A percentile compares a stretch with the other conserved stretches of the same genome.
These are phyloP conservation scores for Penicillium occitanis DNA, from an alignment of 2,329 filamentous ascomycete genomes.

Conservation along the genomic window DNA sequence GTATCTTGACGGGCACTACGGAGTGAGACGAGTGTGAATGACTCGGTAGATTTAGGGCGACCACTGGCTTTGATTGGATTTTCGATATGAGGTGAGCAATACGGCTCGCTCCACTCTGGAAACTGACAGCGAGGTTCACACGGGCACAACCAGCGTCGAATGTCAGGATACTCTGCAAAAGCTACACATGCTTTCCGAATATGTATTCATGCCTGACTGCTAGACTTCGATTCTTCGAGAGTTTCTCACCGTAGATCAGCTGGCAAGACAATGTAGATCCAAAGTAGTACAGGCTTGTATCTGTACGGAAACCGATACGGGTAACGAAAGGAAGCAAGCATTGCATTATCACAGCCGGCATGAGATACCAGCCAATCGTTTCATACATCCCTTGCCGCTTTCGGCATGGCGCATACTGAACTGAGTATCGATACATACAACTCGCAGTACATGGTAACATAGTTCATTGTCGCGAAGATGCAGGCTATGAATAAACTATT, in stretches of 20 bases:
- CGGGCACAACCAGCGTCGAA: not conserved
- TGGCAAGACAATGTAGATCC: not conserved
- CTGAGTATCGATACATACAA: not conserved
- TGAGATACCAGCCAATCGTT: constrained; percentile 20
- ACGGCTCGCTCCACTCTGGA: not conserved
- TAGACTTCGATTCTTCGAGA: not conserved
- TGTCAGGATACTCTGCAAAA: not conserved
- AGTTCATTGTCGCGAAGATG: not conserved
- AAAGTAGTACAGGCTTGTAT: not conserved
- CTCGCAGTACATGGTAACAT: not conserved
- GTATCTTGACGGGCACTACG: not conserved
- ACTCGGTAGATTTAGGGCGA: not conserved
- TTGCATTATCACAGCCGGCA: constrained; percentile 6
- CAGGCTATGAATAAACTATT: not conserved
- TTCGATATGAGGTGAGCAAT: not conserved
- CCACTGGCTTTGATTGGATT: not conserved
- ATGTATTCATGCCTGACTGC: not conserved
- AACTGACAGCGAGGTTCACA: not conserved
- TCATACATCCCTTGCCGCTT: not conserved
- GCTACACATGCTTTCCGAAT: not conserved
- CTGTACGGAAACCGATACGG: not conserved
- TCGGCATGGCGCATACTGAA: not conserved
- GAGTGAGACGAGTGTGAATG: not conserved
- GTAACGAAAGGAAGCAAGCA: not conserved
- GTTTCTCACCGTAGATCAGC: not conserved